A percentile compares a stretch with the other conserved stretches of the same genome.
Evolutionary conservation across 1,139 yeast species (phyloP).

Genomic region (Pichia sp.): DNA sequence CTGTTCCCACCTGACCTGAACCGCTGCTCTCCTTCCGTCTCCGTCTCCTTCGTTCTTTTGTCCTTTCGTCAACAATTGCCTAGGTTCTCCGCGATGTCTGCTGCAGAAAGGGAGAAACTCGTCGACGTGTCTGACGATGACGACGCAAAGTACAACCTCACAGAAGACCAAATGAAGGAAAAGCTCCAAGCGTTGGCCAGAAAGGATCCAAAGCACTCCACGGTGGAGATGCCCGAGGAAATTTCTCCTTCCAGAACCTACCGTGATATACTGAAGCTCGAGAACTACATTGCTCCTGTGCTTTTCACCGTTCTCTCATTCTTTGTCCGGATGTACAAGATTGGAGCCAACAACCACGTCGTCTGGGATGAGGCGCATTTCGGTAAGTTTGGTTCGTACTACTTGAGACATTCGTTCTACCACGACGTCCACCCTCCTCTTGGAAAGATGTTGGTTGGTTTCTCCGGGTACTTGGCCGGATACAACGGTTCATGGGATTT

Average conservation of each 20-base stretch:
- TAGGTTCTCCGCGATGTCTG: constrained; percentile 1
- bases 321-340: constrained; percentile 49
- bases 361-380: constrained; percentile 74
- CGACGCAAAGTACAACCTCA: constrained; percentile 6
- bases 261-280: constrained; percentile 22
- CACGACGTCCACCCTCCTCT: constrained; percentile 99
- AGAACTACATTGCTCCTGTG: constrained; percentile 36
- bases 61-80: neutral
- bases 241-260: constrained; percentile 16
- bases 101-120: constrained; percentile 1
- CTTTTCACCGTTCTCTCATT: constrained; percentile 47
- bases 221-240: constrained; percentile 41
- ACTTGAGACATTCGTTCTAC: constrained; percentile 86
- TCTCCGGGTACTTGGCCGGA: constrained; percentile 91
- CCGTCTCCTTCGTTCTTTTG: neutral
- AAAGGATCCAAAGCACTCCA: constrained; percentile 40
- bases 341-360: constrained; percentile 47
- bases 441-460: constrained; percentile 94
- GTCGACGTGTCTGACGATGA: constrained; percentile 6
- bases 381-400: constrained; percentile 92
- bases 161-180: constrained; percentile 30
- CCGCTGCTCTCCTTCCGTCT: too few species aligned
- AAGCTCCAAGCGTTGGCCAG: constrained; percentile 34
- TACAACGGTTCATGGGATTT: constrained; percentile 95
- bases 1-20: neutral